phyloP scores from a whole-genome alignment of 2,329 filamentous ascomycete species.

The Fusarium sp. region DNA sequence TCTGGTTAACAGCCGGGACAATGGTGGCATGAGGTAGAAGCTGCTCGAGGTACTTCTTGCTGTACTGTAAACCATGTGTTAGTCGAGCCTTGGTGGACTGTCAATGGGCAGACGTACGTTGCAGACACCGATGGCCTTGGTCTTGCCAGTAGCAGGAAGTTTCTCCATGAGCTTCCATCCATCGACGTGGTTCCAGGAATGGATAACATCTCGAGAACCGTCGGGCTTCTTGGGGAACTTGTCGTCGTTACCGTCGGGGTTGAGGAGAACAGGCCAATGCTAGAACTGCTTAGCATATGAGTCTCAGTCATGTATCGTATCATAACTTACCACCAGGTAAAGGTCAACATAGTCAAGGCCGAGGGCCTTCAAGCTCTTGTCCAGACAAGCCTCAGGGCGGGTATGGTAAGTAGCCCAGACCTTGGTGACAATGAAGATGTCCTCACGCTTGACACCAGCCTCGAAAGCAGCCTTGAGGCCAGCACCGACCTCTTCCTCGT shows the following conservation, averaged over 20 bases:
- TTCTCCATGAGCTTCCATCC: conserved; percentile 84
- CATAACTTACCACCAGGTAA: conserved; percentile 71
- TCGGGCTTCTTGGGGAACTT: conserved; percentile 81
- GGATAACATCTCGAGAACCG: conserved; percentile 79
- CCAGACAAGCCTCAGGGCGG: conserved; percentile 75
- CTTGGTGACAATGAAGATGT: conserved; percentile 88
- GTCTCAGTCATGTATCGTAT: rapidly evolving
- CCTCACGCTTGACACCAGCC: conserved; percentile 78
- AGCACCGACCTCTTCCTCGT: conserved; percentile 85
- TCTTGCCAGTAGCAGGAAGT: conserved; percentile 70
- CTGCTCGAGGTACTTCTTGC: conserved; percentile 67
- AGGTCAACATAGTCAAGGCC: conserved; percentile 87
- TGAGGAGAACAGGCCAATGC: conserved; percentile 88
- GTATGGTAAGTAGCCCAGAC: conserved; percentile 86
- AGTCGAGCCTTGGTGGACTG: not conserved
- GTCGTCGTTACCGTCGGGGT: conserved; percentile 81
- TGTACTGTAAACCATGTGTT: conserved; percentile 59
- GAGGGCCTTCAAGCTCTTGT: conserved; percentile 79
- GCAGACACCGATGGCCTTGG: conserved; percentile 66
- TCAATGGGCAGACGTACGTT: conserved; percentile 55
- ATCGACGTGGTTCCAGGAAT: conserved; percentile 76
- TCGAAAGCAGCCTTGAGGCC: conserved; percentile 80
- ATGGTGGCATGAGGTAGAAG: conserved; percentile 65
- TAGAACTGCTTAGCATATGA: conserved; percentile 37
- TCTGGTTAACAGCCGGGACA: conserved; percentile 77